Percentiles rank a stretch among this genome's conserved stretches.
Evolutionary conservation across 2,329 filamentous ascomycete genomes (phyloP).

Genomic region (Aspergillus ruber): DNA sequence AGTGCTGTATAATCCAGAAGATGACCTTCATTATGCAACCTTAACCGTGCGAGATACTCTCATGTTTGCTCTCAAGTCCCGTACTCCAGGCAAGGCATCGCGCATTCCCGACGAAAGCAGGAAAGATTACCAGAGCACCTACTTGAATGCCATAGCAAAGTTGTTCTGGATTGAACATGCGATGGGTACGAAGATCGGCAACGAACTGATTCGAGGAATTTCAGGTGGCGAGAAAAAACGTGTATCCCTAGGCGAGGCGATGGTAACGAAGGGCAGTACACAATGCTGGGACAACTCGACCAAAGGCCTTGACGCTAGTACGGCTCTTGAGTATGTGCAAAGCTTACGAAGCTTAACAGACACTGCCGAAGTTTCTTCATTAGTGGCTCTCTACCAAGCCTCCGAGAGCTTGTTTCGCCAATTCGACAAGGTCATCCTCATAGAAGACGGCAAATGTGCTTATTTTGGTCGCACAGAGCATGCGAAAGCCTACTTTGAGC

Average conservation of each 20-base stretch:
- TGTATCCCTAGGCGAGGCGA: conserved; percentile 74
- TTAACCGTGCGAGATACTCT: conserved; percentile 69
- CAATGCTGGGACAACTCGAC: conserved; percentile 76
- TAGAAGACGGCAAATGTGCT: conserved; percentile 63
- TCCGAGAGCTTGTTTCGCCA: conserved; percentile 46
- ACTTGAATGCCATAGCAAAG: conserved; percentile 62
- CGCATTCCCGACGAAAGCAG: conserved; percentile 58
- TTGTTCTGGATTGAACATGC: conserved; percentile 68
- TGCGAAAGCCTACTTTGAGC: conserved; percentile 62
- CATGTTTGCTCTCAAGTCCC: conserved; percentile 62
- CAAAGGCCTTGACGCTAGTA: conserved; percentile 65
- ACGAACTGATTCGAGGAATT: conserved; percentile 66
- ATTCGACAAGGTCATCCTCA: conserved; percentile 63
- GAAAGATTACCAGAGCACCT: conserved; percentile 54
- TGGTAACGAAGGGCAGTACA: conserved; percentile 57
- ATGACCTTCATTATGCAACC: conserved; percentile 71
- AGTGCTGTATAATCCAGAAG: conserved; percentile 70
- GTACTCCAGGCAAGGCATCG: conserved; percentile 58
- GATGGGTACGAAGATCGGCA: conserved; percentile 66
- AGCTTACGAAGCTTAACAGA: conserved; percentile 60
- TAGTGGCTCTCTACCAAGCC: conserved; percentile 68
- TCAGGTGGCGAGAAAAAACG: conserved; percentile 69
- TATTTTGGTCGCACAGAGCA: conserved; percentile 61
- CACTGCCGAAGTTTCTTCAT: conserved; percentile 54
- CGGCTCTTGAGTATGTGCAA: conserved; percentile 66